Evolutionary conservation across 768 basidiomycete species (phyloP), one percentile per base, ranked within the genome.

Genomic region (Termitomyces sp.): DNA sequence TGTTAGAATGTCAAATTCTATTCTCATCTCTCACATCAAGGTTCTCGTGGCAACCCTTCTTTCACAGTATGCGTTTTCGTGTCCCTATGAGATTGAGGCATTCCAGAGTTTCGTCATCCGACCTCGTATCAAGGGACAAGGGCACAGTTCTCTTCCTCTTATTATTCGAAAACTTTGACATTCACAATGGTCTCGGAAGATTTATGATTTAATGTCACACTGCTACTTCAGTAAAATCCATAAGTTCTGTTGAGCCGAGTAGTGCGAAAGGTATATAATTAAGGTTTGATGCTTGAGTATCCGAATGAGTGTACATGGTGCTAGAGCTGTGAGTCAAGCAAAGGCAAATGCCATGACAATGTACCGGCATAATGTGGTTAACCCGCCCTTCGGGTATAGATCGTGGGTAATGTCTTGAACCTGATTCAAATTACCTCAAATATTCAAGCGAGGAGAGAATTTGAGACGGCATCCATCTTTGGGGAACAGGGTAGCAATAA

Each of bases 401-500:
- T 38, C 38, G 26, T 51, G n/a, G 22, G 20, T 38, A 5, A 54
- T 54, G 46, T 54, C 41, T 54, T 48, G 22, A 20, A 22, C 46
- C 14, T 13, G 13, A 6, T 3, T 33, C 1, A 2, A 45, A 35
- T 2, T 49, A 36, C 40, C 46, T 45, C 52, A 57, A 26, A 51
- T 13, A 41, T 70, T 63, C 11, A 66, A 62, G 52, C 88, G 83
- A 32, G 92, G 88, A 2, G 82, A 79, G 64, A 96, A 82, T 67
- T 85, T 90, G 61, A 98, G 79, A 57, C 82, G 72, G 65, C 93
- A 92, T 44, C 92, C 92, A 66, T 98, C 95, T 71, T 91, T 87
- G 11, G 97, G 97, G 84, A 99, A 99, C 44, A 98, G 73, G 22
- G 94, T 97, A n/a, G 95, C 92, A 63, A 98, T 93, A 61, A 98